Evolutionary conservation across 2,329 filamentous ascomycete genomes (phyloP).

Genomic region (Xylaria arbuscula): DNA sequence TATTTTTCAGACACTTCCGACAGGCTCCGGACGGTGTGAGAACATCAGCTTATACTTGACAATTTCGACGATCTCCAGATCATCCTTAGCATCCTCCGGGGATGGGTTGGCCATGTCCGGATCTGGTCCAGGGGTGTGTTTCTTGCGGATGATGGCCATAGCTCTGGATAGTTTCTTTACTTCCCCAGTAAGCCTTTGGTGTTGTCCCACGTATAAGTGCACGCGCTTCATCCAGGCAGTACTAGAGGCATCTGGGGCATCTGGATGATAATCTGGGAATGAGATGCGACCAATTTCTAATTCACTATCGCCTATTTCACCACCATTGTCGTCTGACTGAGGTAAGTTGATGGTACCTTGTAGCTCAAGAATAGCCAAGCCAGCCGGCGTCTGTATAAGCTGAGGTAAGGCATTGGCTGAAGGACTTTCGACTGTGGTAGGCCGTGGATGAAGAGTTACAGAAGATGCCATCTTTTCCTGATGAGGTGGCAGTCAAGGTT

Average conservation of each 20-base stretch:
- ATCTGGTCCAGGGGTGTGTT: slow-evolving; percentile 51
- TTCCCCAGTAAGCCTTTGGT: slow-evolving; percentile 90
- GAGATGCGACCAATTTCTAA: slow-evolving; percentile 77
- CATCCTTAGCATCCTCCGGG: slow-evolving; percentile 53
- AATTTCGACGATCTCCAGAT: slow-evolving; percentile 87
- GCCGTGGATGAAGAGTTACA: slow-evolving; percentile 56
- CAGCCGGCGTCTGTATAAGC: slow-evolving; percentile 89
- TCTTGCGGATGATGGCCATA: slow-evolving; percentile 79
- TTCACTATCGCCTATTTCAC: slow-evolving; percentile 49
- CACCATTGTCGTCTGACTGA: slow-evolving; percentile 49
- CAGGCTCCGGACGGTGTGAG: slow-evolving; percentile 84
- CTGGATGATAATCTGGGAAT: slow-evolving; percentile 78
- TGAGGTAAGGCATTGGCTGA: slow-evolving; percentile 72
- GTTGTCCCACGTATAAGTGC: slow-evolving; percentile 86
- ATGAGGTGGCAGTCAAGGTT: not conserved
- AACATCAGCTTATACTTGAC: slow-evolving; percentile 90
- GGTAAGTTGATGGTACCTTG: slow-evolving; percentile 91
- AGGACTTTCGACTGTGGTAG: slow-evolving; percentile 39
- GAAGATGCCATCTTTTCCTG: slow-evolving; percentile 48
- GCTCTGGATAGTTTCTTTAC: slow-evolving; percentile 86
- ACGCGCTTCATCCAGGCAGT: slow-evolving; percentile 90
- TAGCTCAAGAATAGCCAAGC: slow-evolving; percentile 89
- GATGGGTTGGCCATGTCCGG: slow-evolving; percentile 60
- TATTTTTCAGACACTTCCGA: slow-evolving; percentile 62
- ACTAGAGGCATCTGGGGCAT: slow-evolving; percentile 59